phyloP scores from a whole-genome alignment of 1,139 yeast species.

The Magnusiomyces suaveolens region DNA sequence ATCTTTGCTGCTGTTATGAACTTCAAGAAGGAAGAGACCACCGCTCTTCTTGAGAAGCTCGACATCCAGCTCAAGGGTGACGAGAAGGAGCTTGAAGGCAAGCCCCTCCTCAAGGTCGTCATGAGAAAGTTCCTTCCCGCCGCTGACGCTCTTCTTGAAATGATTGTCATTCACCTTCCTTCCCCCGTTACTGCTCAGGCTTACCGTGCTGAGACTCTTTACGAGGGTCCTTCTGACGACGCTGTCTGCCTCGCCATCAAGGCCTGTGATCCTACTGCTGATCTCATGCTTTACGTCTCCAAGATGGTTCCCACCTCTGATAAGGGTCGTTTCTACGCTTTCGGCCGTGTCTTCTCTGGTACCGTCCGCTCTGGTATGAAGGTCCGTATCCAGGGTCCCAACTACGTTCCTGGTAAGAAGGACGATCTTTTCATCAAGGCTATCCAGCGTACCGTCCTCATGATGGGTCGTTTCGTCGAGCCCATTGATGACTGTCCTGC shows the following conservation, averaged over 20 bases:
- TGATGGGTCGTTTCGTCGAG: constrained; percentile 99
- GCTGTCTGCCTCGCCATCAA: constrained; percentile 83
- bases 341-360: constrained; percentile 99
- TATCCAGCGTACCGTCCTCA: constrained; percentile 97
- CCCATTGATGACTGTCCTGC: constrained; percentile 99
- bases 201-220: constrained; percentile 98
- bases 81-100: constrained; percentile 96
- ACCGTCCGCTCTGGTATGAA: constrained; percentile 97
- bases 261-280: constrained; percentile 98
- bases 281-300: constrained; percentile 98
- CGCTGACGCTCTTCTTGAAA: constrained; percentile 98
- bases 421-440: constrained; percentile 95
- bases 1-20: constrained; percentile 91
- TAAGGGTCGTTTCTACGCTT: constrained; percentile 99
- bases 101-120: constrained; percentile 95
- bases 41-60: constrained; percentile 80
- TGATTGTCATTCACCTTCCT: constrained; percentile 97
- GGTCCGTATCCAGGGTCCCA: constrained; percentile 99
- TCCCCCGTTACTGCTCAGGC: constrained; percentile 98
- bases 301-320: constrained; percentile 99
- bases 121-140: constrained; percentile 99
- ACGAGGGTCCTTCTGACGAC: constrained; percentile 99
- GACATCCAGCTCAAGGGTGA: constrained; percentile 86
- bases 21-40: constrained; percentile 95
- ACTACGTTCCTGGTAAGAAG: constrained; percentile 97